Evolutionary conservation across 331 rosid species (phyloP), one percentile per base, ranked within the genome.

Genomic region (Arachis monticola): DNA sequence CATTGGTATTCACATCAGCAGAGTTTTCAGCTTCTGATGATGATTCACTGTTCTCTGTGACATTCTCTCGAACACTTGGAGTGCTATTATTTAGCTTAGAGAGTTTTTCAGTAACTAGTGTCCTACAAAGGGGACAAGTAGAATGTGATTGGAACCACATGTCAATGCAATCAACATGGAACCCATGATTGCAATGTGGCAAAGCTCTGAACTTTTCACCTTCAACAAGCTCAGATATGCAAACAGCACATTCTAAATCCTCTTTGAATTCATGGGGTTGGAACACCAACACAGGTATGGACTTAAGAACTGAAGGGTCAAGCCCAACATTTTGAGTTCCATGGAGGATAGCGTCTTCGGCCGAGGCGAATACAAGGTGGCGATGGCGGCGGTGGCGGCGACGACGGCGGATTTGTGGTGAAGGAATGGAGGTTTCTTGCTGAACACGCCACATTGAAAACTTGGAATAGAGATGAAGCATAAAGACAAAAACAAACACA

Each of bases 131-230:
- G 3, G 99, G 99, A 27, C 97, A 95, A 0, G 97, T 92, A n/a
- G 97, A 83, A 79, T 95, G 97, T 5, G 93, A 92, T 42, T 88
- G 92, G 64, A 95, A 90, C 99, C 99, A 95, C 97, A 88, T 92
- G 77, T 92, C 99, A 10, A 95, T 95, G 69, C 99, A 94, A 67
- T 94, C 96, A 3, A 94, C 88, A 47, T 94, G 99, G 81, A 94
- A 94, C 4, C 97, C 99, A 81, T 94, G 99, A 79, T 86, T 92
- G 76, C 99, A 94, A 69, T 83, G 87, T 0, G 97, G 96, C n/a
- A 94, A 83, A 72, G 92, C 67, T 62, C 99, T 83, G 0, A 89
- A 84, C 17, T 83, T 90, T 61, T 94, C 97, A 0, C 92, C 99
- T 14, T 85, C 40, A 17, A 55, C 92, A 48, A 94, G 79, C 72